Percentiles rank a stretch among this genome's conserved stretches.
phyloP scores from a whole-genome alignment of 202 grass and related monocot genomes.

The Schoenoplectus triqueter region DNA sequence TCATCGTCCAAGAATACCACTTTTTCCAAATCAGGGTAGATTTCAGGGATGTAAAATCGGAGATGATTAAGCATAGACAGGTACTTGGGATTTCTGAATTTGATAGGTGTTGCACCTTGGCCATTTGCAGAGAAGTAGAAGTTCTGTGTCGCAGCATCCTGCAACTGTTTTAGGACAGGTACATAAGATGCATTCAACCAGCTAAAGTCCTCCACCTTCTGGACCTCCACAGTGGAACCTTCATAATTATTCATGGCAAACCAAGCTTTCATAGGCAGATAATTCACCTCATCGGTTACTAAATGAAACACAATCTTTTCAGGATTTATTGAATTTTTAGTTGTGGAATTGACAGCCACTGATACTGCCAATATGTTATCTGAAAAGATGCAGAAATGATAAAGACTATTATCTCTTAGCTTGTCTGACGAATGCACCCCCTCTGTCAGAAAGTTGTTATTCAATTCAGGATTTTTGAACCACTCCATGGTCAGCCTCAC shows the following conservation, averaged over 20 bases:
- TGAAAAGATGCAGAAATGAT: slow-evolving; percentile 97
- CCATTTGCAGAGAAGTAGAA: slow-evolving; percentile 95
- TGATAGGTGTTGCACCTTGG: slow-evolving; percentile 71
- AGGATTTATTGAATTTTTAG: slow-evolving; percentile 71
- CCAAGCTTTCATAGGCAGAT: slow-evolving; percentile 90
- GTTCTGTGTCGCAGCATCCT: slow-evolving; percentile 80
- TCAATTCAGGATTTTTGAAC: slow-evolving; percentile 70
- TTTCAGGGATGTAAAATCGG: slow-evolving; percentile 95
- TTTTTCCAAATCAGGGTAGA: slow-evolving; percentile 81
- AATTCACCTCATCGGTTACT: slow-evolving; percentile 95
- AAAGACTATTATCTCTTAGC: slow-evolving; percentile 76
- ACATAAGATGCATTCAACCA: slow-evolving; percentile 98
- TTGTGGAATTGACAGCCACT: slow-evolving; percentile 86
- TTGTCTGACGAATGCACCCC: slow-evolving; percentile 52
- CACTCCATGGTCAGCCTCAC: slow-evolving; percentile 85
- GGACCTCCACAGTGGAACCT: slow-evolving; percentile 85
- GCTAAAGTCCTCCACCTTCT: slow-evolving; percentile 87
- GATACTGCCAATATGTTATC: slow-evolving; percentile 96
- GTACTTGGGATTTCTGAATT: slow-evolving; percentile 99
- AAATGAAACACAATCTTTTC: slow-evolving; percentile 91
- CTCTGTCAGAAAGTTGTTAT: slow-evolving; percentile 46
- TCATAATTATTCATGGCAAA: slow-evolving; percentile 78
- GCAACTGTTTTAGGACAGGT: slow-evolving; percentile 93
- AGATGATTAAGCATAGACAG: slow-evolving; percentile 99
- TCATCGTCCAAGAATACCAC: slow-evolving; percentile 99